A percentile compares a stretch with the other conserved stretches of the same genome.
phyloP scores from a whole-genome alignment of 495 filamentous ascomycete species.

The Letharia lupina region DNA sequence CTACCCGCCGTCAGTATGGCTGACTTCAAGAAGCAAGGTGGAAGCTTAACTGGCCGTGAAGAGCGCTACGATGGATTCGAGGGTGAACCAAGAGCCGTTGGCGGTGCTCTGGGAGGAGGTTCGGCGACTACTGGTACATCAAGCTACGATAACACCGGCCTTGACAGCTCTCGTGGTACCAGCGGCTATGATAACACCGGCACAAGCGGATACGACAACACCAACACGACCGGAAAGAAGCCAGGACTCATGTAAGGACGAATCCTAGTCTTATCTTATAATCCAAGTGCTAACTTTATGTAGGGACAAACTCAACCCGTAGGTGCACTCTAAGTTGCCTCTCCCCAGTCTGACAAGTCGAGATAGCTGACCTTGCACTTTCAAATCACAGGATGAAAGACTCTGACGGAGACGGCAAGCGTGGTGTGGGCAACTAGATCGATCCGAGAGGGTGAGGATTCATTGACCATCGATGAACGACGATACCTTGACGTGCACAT shows the following conservation, averaged over 20 bases:
- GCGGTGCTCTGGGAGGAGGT: conserved; percentile 29
- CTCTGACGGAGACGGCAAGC: conserved; percentile 38
- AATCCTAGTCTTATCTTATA: background rate
- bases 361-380: background rate
- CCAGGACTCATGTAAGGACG: conserved; percentile 30
- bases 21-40: conserved; percentile 52
- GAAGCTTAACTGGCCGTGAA: conserved; percentile 44
- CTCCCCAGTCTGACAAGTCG: background rate
- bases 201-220: conserved; percentile 17
- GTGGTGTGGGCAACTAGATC: conserved; percentile 36
- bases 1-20: conserved; percentile 53
- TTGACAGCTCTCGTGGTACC: conserved; percentile 8
- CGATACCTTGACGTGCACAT: conserved; percentile 1
- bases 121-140: background rate
- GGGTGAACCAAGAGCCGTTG: conserved; percentile 45
- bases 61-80: conserved; percentile 48
- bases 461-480: background rate
- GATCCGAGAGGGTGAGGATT: background rate
- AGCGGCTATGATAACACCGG: conserved; percentile 7
- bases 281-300: background rate
- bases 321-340: background rate
- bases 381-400: conserved; percentile 21
- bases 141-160: background rate
- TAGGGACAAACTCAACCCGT: conserved; percentile 38
- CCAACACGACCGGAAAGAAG: conserved; percentile 25